These are phyloP conservation scores for Boletus vinaceobasis DNA, from an alignment of 768 basidiomycete species.

Conservation along the genomic window DNA sequence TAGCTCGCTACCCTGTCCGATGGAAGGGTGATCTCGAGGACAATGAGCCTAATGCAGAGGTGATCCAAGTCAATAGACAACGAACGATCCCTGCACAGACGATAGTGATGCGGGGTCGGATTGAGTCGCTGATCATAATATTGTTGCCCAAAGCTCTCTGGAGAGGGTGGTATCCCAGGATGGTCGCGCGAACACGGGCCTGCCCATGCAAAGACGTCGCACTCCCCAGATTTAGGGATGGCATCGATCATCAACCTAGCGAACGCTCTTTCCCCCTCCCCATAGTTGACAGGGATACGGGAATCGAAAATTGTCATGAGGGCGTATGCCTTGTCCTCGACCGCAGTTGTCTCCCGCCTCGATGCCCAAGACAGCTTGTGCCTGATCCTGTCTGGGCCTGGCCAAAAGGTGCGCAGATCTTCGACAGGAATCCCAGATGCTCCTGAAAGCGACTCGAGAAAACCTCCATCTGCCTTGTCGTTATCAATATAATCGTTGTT, in stretches of 20 bases:
- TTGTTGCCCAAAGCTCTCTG: conserved; percentile 7
- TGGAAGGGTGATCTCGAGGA: conserved; percentile 7
- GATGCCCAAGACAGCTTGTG: conserved; percentile 20
- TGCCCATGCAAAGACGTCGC: conserved; percentile 24
- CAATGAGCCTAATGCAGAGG: conserved; percentile 8
- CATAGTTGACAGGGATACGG: conserved; percentile 10
- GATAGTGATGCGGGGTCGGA: conserved; percentile 11
- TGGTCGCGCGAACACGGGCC: conserved; percentile 8
- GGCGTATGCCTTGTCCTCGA: conserved; percentile 19
- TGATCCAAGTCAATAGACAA: conserved; percentile 3
- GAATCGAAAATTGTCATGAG: conserved; percentile 18
- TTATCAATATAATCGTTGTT: conserved; percentile 16
- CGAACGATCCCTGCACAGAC: conserved; percentile 20
- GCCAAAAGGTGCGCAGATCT: conserved; percentile 19
- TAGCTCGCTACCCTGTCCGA: background rate
- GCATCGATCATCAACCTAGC: conserved; percentile 16
- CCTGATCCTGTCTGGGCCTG: conserved; percentile 17
- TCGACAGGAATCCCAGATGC: conserved; percentile 9
- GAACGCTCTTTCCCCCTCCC: conserved; percentile 15
- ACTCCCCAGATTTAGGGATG: conserved; percentile 15
- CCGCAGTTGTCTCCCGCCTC: conserved; percentile 1
- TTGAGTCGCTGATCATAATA: conserved; percentile 2
- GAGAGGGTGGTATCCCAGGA: conserved; percentile 13
- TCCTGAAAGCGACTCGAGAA: conserved; percentile 11
- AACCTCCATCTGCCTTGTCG: conserved; percentile 20